Percentiles rank a stretch among this genome's conserved stretches.
These are phyloP conservation scores for Nicotiana knightiana DNA, from an alignment of 257 asterid genomes.

Conservation along the genomic window DNA sequence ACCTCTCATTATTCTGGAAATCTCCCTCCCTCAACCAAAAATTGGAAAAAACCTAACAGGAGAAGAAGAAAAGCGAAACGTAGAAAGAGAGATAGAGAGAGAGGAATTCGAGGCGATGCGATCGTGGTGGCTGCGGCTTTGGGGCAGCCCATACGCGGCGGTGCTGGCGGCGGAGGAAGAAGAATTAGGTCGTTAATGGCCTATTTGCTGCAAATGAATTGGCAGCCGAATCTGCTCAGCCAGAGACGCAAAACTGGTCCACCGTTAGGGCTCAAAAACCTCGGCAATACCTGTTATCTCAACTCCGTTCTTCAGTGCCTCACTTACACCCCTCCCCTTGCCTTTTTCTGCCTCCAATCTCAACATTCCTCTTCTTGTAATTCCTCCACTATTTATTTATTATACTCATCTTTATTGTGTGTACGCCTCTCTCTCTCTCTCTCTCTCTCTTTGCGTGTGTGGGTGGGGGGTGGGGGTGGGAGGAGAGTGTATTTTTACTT, in stretches of 20 bases:
- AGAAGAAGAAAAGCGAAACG: background rate
- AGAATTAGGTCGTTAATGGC: conserved; percentile 62
- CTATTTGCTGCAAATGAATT: conserved; percentile 96
- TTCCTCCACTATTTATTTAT: background rate
- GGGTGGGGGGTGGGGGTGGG: too few relatives aligned
- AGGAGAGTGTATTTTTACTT: background rate
- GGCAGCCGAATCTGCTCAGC: conserved; percentile 79
- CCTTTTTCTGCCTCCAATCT: conserved; percentile 78
- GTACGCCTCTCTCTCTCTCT: background rate
- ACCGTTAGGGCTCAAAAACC: conserved; percentile 90
- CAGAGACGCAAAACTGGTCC: conserved; percentile 79
- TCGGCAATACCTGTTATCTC: conserved; percentile 94
- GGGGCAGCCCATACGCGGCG: conserved; percentile 15
- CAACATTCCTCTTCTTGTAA: conserved; percentile 80
- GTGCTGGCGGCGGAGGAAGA: conserved; percentile 41
- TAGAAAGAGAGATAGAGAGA: background rate
- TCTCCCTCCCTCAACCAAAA: background rate
- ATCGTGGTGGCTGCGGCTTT: conserved; percentile 19
- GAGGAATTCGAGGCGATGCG: conserved; percentile 23
- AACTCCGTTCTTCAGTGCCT: conserved; percentile 99
- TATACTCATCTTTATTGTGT: background rate
- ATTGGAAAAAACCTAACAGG: background rate
- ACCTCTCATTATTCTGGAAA: conserved; percentile 5
- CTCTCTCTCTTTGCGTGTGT: background rate
- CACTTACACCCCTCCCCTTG: conserved; percentile 94